These are phyloP conservation scores for Zymoseptoria ardabiliae DNA, from an alignment of 2,329 filamentous ascomycete genomes.

Conservation along the genomic window DNA sequence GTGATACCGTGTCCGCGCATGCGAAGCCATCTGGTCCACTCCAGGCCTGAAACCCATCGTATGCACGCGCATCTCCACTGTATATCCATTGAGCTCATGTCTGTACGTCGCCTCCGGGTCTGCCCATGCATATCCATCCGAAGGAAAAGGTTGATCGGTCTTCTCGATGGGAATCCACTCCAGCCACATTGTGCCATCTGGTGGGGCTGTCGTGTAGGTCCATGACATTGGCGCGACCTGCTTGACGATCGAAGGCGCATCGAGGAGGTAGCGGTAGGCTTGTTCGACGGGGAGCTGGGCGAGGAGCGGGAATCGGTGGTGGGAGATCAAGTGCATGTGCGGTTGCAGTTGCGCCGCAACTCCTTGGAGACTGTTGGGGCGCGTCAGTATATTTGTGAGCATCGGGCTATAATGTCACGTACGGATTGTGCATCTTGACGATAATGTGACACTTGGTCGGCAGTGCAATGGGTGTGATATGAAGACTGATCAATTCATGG, in stretches of 20 bases:
- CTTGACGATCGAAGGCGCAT: conserved; percentile 77
- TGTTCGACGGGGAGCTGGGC: conserved; percentile 65
- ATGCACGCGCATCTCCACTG: conserved; percentile 81
- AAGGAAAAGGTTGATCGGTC: conserved; percentile 67
- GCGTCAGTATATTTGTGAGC: conserved; percentile 5
- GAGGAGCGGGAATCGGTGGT: conserved; percentile 69
- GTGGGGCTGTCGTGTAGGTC: conserved; percentile 79
- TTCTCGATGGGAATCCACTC: conserved; percentile 79
- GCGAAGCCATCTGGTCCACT: conserved; percentile 63
- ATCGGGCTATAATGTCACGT: background rate
- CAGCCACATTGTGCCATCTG: conserved; percentile 73
- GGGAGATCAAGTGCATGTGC: conserved; percentile 85
- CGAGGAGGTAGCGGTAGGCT: conserved; percentile 74
- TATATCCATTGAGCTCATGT: conserved; percentile 64
- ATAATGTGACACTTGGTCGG: conserved; percentile 8
- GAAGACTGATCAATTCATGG: background rate
- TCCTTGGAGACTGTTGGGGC: conserved; percentile 14
- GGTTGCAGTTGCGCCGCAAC: conserved; percentile 18
- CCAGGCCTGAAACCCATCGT: conserved; percentile 71
- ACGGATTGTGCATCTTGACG: conserved; percentile 17
- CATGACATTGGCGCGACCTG: conserved; percentile 83
- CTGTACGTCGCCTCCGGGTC: conserved; percentile 71
- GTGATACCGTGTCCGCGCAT: conserved; percentile 79
- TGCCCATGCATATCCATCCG: conserved; percentile 88
- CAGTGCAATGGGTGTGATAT: background rate